Percentiles rank a stretch among this genome's conserved stretches.
phyloP scores from a whole-genome alignment of 345 rosid genomes.

The Euphorbia peplus region DNA sequence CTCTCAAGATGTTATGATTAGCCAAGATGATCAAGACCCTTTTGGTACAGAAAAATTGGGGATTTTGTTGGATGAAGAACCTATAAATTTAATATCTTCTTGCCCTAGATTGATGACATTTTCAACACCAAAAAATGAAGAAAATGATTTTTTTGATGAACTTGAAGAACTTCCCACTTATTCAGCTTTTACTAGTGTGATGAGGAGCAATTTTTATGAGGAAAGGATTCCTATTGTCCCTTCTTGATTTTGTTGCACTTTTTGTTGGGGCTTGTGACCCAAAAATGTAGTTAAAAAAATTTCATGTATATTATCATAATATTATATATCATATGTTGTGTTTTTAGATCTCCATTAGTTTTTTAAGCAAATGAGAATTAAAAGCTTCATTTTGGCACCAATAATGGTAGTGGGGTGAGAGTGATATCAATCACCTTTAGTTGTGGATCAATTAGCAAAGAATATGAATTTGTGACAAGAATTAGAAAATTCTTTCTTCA shows the following conservation, averaged over 20 bases:
- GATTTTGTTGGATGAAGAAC: slow-evolving; percentile 47
- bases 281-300: slow-evolving; percentile 23
- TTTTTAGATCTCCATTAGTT: not conserved
- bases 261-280: not conserved
- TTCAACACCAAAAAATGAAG: slow-evolving; percentile 34
- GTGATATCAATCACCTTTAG: not conserved
- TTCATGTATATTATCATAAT: slow-evolving; percentile 18
- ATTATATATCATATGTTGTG: not conserved
- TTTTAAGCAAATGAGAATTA: slow-evolving; percentile 14
- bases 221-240: slow-evolving; percentile 64
- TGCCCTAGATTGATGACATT: slow-evolving; percentile 25
- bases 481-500: not conserved
- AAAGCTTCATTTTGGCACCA: slow-evolving; percentile 13
- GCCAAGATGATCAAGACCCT: slow-evolving; percentile 34
- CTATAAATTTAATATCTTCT: slow-evolving; percentile 27
- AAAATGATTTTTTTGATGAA: slow-evolving; percentile 67
- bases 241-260: slow-evolving; percentile 35
- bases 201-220: slow-evolving; percentile 42
- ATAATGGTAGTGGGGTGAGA: slow-evolving; percentile 20
- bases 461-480: not conserved
- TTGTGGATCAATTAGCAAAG: no score
- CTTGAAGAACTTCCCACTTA: slow-evolving; percentile 60
- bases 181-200: slow-evolving; percentile 45
- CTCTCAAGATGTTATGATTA: slow-evolving; percentile 33
- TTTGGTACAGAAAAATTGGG: slow-evolving; percentile 26